Conservation (phyloP, 2,329 filamentous ascomycete species). For the Tolypocladium capitatum region DNA sequence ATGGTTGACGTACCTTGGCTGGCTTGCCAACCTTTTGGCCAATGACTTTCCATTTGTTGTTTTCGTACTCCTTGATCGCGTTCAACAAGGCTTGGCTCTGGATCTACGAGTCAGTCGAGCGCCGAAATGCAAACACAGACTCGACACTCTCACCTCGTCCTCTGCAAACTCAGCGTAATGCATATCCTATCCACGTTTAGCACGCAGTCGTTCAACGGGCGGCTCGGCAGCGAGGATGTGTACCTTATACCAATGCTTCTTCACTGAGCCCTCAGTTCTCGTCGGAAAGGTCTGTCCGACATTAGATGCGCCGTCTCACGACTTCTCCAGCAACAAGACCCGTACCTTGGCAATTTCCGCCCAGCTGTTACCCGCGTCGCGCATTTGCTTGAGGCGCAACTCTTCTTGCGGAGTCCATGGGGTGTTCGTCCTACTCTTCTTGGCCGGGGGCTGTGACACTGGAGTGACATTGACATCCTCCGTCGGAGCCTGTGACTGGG, state of each 20-base stretch:
- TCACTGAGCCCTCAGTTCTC: conserved; percentile 91
- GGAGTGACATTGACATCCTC: conserved; percentile 18
- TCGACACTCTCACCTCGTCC: conserved; percentile 59
- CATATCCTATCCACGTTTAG: conserved; percentile 60
- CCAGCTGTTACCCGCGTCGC: conserved; percentile 88
- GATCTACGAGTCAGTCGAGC: conserved; percentile 8
- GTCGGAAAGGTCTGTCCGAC: conserved; percentile 65
- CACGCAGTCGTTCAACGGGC: not conserved
- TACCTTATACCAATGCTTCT: conserved; percentile 99
- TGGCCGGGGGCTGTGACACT: conserved; percentile 43
- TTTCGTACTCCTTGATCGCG: conserved; percentile 97
- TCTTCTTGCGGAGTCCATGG: conserved; percentile 96
- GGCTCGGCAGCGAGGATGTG: conserved; percentile 6
- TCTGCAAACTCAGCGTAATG: conserved; percentile 98
- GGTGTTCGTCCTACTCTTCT: conserved; percentile 97
- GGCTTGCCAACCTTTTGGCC: conserved; percentile 95
- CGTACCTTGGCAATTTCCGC: conserved; percentile 98
- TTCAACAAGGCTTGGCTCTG: conserved; percentile 70
- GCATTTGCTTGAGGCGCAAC: conserved; percentile 81
- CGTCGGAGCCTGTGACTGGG: conserved; percentile 14
- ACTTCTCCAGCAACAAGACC: not conserved
- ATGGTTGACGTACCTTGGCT: conserved; percentile 50
- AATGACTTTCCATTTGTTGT: conserved; percentile 97
- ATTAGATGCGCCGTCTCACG: not conserved
- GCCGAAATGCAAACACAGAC: conserved; percentile 2